Evolutionary conservation across 1,139 yeast species (phyloP), one percentile per base, ranked within the genome.

Genomic region (Blastobotrys malaysiensis): DNA sequence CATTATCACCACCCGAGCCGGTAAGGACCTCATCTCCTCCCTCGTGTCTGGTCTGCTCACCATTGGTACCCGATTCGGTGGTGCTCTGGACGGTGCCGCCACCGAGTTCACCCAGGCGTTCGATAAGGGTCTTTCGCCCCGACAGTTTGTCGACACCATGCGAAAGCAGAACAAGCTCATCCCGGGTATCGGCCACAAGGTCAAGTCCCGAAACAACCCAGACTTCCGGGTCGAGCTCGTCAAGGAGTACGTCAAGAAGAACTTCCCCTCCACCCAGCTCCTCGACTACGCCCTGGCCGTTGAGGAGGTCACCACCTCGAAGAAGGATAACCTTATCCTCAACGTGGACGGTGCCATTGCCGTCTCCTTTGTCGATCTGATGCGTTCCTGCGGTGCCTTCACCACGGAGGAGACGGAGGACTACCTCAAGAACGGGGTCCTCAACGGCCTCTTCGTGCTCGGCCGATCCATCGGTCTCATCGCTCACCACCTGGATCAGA

Each of bases 261-360:
- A 74, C 67, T 75, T 75, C 73, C 78, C 79, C 51, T 64, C 69
- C 49, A 74, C 76, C 48, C 63, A 71, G 49, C 59, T 75, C 63
- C 67, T 75, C 43, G 78, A 75, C 63, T 75, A 75, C 59, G 78
- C 78, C 9, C 68, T 75, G n/a, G 78, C 78, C 16, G 79, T 75
- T 43, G 78, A 75, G 64, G 75, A 74, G 57, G 78, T 75, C 53
- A 75, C 78, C 57, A 75, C 78, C 19, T 73, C 77, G 56, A 75
- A 75, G 73, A 75, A 75, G 70, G 78, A 75, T 58, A 75, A 74
- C 65, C 67, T 75, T 52, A 75, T 75, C 58, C 68, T 75, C 54
- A 75, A 75, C 63, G 78, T 75, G 46, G 78, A 75, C 55, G 78
- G 78, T 56, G 75, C 76, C 52, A 70, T 75, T 59, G 78, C 78